Evolutionary conservation across 768 basidiomycete genomes (phyloP), one percentile per base, ranked within the genome.

Genomic region (Coprinopsis strossmayeri): DNA sequence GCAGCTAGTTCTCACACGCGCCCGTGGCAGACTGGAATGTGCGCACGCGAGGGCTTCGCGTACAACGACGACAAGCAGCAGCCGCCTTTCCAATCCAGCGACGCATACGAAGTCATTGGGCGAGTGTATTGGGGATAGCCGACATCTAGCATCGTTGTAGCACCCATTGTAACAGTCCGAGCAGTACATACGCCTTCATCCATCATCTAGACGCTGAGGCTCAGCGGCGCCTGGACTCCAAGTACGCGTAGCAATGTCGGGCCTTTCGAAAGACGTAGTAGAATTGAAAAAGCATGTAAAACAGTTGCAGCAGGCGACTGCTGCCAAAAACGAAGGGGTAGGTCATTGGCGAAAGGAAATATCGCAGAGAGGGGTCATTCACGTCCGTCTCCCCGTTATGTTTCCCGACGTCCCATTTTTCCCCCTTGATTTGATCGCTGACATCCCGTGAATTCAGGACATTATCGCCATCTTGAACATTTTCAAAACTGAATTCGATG

Each of bases 221-320:
- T n/a, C n/a, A n/a, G n/a, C n/a, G n/a, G n/a, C n/a, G n/a, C n/a
- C n/a, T n/a, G n/a, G n/a, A n/a, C n/a, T n/a, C n/a, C 3, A 7
- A 21, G 45, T 46, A 35, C 30, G 30, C 37, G 37, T 39, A 24
- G 46, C 46, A 12, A 48, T 39, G 25, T 20, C 46, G 30, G 28
- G 26, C 24, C 38, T 37, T 46, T 39, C 38, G 34, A 46, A 32
- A 44, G 56, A 58, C 39, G 70, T 73, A 63, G 66, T 70, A 61
- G 86, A 88, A 69, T 73, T 90, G 69, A 87, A 81, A 75, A 82
- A 79, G 66, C 79, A 85, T 65, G 85, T 84, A 46, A 90, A 88
- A 74, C 77, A 82, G 72, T 71, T 90, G 57, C 83, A 87, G 72
- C 77, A 64, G 59, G 71, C 80, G 52, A 67, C 76, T 55, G 73